Conservation (phyloP, 352 stramenopile genomes). For the Phytophthora sp. region DNA sequence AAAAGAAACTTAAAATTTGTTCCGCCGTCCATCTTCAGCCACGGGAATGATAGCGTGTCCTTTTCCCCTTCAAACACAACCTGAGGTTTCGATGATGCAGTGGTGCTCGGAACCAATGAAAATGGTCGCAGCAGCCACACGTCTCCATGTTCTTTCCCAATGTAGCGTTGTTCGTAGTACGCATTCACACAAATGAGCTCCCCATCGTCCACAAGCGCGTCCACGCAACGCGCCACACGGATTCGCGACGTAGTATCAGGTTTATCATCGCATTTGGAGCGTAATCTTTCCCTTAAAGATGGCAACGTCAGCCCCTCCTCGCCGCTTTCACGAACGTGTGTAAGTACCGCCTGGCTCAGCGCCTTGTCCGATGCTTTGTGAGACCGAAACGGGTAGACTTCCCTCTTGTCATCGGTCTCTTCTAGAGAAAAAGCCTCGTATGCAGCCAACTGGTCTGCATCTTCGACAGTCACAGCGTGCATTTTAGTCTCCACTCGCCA, state of each 20-base stretch:
- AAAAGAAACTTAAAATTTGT: constrained; percentile 81
- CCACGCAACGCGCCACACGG: constrained; percentile 40
- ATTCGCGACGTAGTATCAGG: constrained; percentile 10
- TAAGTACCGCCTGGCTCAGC: constrained; percentile 32
- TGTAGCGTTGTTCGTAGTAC: constrained; percentile 72
- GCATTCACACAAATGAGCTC: constrained; percentile 70
- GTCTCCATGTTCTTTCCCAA: constrained; percentile 67
- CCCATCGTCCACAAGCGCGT: constrained; percentile 59
- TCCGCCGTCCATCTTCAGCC: constrained; percentile 83
- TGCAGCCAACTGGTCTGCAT: constrained; percentile 32
- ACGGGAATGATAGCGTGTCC: constrained; percentile 77
- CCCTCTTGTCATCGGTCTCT: constrained; percentile 28
- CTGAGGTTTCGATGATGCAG: constrained; percentile 31
- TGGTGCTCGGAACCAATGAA: constrained; percentile 46
- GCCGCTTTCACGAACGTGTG: constrained; percentile 47
- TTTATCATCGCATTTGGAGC: constrained; percentile 5
- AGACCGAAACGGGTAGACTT: constrained; percentile 28
- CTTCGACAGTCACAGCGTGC: constrained; percentile 50
- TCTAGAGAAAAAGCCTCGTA: constrained; percentile 67
- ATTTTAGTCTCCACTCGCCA: constrained; percentile 81
- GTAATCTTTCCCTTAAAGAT: constrained; percentile 35
- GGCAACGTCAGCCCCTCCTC: constrained; percentile 50
- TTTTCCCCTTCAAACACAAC: constrained; percentile 82
- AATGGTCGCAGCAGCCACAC: constrained; percentile 76
- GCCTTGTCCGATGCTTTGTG: constrained; percentile 30